Conservation (phyloP, 2,329 filamentous ascomycete species). For the Penicillium oxalicum region DNA sequence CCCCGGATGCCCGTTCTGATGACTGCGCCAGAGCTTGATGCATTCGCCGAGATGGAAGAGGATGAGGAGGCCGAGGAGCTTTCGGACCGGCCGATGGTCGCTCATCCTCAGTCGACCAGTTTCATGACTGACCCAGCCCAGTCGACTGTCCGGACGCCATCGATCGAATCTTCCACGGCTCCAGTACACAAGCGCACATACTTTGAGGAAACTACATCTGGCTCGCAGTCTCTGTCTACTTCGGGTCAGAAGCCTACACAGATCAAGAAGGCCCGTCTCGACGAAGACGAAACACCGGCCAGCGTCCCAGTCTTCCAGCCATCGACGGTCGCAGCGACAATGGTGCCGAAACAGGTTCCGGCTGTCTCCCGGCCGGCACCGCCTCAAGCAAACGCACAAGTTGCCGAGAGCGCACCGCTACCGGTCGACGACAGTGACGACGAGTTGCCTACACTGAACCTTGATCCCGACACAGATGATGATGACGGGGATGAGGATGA, state of each 20-base stretch:
- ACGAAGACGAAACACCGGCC: slow-evolving; percentile 11
- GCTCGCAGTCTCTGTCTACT: slow-evolving; percentile 1
- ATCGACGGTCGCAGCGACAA: slow-evolving; percentile 10
- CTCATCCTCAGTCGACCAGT: slow-evolving; percentile 13
- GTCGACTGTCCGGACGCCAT: slow-evolving; percentile 11
- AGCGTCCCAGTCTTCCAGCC: slow-evolving; percentile 7
- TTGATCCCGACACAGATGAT: slow-evolving; percentile 44
- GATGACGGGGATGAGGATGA: slow-evolving; percentile 34
- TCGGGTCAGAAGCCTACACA: slow-evolving; percentile 14
- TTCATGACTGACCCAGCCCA: slow-evolving; percentile 22
- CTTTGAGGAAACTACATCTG: slow-evolving; percentile 18
- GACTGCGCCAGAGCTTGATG: slow-evolving; percentile 24
- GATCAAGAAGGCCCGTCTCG: slow-evolving; percentile 30
- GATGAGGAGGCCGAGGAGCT: slow-evolving; percentile 27
- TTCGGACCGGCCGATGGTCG: slow-evolving; percentile 9
- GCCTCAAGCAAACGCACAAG: slow-evolving; percentile 7
- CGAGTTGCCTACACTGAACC: slow-evolving; percentile 45
- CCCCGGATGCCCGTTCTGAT: slow-evolving; percentile 47
- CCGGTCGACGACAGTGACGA: slow-evolving; percentile 42
- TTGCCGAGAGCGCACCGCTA: slow-evolving; percentile 7
- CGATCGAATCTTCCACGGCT: slow-evolving; percentile 4
- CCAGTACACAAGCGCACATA: slow-evolving; percentile 25
- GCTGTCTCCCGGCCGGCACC: slow-evolving; percentile 10
- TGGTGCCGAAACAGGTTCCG: slow-evolving; percentile 2
- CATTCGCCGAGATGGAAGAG: slow-evolving; percentile 25